phyloP scores from a whole-genome alignment of 306 rosid species.

The Lotus japonicus region DNA sequence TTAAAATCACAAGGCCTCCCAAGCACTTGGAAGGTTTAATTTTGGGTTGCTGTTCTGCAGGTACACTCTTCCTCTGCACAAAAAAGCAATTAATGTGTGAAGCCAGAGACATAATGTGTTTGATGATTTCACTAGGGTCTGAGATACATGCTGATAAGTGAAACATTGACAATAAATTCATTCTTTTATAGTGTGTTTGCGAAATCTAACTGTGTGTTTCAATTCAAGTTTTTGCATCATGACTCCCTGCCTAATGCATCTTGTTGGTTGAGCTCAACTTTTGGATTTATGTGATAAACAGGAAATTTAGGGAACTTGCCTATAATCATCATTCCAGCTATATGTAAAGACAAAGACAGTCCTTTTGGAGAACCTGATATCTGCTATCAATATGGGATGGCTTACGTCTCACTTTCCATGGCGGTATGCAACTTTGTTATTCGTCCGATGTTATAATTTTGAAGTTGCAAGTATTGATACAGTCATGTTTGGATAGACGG shows the following conservation, averaged over 20 bases:
- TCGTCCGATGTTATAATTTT: too few relatives aligned
- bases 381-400: slow-evolving; percentile 39
- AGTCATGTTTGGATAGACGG: too few relatives aligned
- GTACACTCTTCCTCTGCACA: slow-evolving; percentile 15
- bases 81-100: too few relatives aligned
- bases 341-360: slow-evolving; percentile 44
- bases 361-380: slow-evolving; percentile 43
- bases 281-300: slow-evolving; percentile 19
- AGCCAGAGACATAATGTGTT: too few relatives aligned
- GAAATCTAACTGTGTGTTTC: not conserved
- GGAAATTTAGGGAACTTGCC: slow-evolving; percentile 52
- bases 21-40: slow-evolving; percentile 39
- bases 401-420: slow-evolving; percentile 54
- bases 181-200: not conserved
- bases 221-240: not conserved
- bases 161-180: not conserved
- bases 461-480: not conserved
- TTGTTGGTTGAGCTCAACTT: slow-evolving; percentile 17
- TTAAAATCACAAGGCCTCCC: slow-evolving; percentile 45
- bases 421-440: slow-evolving; percentile 45
- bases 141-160: too few relatives aligned
- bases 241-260: not conserved
- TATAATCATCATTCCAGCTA: slow-evolving; percentile 38
- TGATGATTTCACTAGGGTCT: too few relatives aligned
- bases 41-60: slow-evolving; percentile 51